phyloP scores from a whole-genome alignment of 225 moss, liverwort and hornwort species.

The Pseudisothecium myosuroides region DNA sequence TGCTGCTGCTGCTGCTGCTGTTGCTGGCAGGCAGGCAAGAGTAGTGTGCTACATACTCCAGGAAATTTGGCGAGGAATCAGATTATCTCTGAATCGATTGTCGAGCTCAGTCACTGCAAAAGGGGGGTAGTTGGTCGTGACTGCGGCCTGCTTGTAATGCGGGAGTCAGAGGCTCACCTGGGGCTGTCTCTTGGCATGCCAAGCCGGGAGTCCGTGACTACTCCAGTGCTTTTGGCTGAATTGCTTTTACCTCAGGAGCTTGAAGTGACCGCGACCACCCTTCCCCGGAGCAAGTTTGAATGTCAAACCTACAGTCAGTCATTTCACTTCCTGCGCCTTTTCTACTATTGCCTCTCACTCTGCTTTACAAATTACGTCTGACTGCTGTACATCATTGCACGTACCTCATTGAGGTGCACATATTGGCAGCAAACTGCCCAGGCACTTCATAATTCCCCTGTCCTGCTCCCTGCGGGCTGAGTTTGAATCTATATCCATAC shows the following conservation, averaged over 20 bases:
- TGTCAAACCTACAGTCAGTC: background rate
- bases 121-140: background rate
- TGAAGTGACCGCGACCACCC: background rate
- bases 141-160: conserved; percentile 7
- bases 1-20: background rate
- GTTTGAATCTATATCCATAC: background rate
- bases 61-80: background rate
- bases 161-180: conserved; percentile 9
- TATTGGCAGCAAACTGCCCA: background rate
- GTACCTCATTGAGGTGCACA: background rate
- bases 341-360: background rate
- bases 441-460: background rate
- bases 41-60: background rate
- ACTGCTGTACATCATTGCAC: background rate
- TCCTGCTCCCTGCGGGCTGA: background rate
- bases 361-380: background rate
- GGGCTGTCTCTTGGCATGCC: background rate
- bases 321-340: background rate
- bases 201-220: background rate
- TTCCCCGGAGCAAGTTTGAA: background rate
- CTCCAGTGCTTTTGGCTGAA: background rate
- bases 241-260: background rate
- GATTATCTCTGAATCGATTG: background rate
- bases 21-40: background rate
- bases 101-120: conserved; percentile 1